Base-by-base conservation (phyloP, 441 rosid genomes). In the Syzygium syzygioides region DNA sequence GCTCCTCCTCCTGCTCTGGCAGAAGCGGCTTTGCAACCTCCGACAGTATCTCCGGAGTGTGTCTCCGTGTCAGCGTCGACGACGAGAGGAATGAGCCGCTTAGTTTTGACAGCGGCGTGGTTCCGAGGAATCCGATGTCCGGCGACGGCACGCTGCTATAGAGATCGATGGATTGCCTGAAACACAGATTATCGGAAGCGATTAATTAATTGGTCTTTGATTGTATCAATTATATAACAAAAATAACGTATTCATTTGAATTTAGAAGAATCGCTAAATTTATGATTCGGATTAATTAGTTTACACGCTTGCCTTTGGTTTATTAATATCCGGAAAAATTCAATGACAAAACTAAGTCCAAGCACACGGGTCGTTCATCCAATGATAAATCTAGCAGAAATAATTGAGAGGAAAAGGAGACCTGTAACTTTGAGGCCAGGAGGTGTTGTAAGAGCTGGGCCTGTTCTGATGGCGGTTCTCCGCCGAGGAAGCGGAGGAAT, bases 341-440 rank as follows among this genome's bases (percentile, higher is more conserved):
- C n/a, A 62, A 34, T n/a, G 4, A 62, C 32, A 30, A 62, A 62
- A 15, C 32, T n/a, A 30, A 19, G 25, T 18, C 19, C 26, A 18
- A 9, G 7, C 45, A 32, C 26, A 18, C 7, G 1, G 23, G 45
- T 66, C 25, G 34, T 68, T 32, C 25, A 68, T 68, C 79, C 7
- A 9, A 68, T 17, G 45, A 34, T 68, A 68, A 17, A 71, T 71
- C 83, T 37, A 20, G 83, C 26, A 11, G 52, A 71, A 71, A 71
- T 12, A 37, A 37, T 71, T 45, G 52, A 68, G 56, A 45, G 54
- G 52, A 66, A 52, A 26, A 34, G 18, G 28, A 25, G 53, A 96
- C 99, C 98, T 95, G 95, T 96, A 98, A 95, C 98, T 97, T 91
- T 98, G 98, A 86, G 99, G 99, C 99, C 99, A 98, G 88, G 95